Conservation (phyloP, 495 filamentous ascomycete species). For the Trichocladium antarcticum region DNA sequence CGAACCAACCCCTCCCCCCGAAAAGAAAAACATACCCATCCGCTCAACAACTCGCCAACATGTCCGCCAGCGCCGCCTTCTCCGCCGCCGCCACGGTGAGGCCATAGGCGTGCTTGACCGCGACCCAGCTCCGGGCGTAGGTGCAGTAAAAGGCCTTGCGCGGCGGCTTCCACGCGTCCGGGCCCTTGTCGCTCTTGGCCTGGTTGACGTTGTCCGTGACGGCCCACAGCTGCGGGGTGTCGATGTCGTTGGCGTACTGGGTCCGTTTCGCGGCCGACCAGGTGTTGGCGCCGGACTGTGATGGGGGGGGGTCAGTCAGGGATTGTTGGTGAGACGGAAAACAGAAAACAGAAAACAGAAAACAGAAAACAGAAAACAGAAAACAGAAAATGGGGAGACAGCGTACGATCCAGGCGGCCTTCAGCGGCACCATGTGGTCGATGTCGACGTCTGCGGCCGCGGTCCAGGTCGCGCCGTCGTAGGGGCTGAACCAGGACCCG, state of each 20-base stretch:
- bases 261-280: conserved; percentile 55
- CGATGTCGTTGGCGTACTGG: conserved; percentile 61
- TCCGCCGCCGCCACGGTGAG: conserved; percentile 41
- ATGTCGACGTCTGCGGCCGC: conserved; percentile 56
- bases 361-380: too few species aligned
- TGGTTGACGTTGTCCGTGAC: conserved; percentile 67
- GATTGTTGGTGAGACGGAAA: too few species aligned
- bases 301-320: not conserved
- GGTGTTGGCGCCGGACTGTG: conserved; percentile 39
- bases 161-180: conserved; percentile 64
- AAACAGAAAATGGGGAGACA: too few species aligned
- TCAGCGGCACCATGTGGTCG: conserved; percentile 64
- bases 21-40: too few species aligned
- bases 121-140: conserved; percentile 60
- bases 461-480: conserved; percentile 61
- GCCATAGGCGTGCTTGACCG: conserved; percentile 52
- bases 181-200: conserved; percentile 54
- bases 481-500: conserved; percentile 55
- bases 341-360: too few species aligned
- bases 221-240: conserved; percentile 57
- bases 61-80: conserved; percentile 48
- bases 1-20: too few species aligned
- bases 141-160: conserved; percentile 58
- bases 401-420: conserved; percentile 60
- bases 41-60: conserved; percentile 56